phyloP scores from a whole-genome alignment of 2,329 filamentous ascomycete genomes.

The Penicillium hordei region DNA sequence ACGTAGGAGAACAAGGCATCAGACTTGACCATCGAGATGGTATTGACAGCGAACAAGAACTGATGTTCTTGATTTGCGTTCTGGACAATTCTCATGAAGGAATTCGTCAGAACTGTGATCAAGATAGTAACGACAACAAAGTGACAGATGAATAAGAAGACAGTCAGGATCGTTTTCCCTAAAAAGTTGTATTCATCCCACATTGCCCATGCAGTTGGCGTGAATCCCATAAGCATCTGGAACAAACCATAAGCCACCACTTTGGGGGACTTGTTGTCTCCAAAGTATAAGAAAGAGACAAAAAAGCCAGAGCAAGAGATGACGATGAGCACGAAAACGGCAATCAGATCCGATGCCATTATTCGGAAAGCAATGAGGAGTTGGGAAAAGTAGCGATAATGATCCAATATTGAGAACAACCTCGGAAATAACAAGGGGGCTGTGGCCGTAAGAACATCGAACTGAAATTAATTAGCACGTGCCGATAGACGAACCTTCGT shows the following conservation, averaged over 20 bases:
- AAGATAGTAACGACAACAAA: slow-evolving; percentile 92
- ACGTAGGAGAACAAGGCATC: slow-evolving; percentile 93
- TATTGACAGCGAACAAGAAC: slow-evolving; percentile 93
- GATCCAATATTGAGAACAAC: slow-evolving; percentile 88
- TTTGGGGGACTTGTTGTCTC: slow-evolving; percentile 66
- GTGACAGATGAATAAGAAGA: slow-evolving; percentile 92
- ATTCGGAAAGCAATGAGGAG: slow-evolving; percentile 89
- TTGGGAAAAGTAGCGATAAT: slow-evolving; percentile 95
- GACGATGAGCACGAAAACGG: slow-evolving; percentile 78
- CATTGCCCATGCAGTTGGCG: slow-evolving; percentile 86
- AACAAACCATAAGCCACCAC: slow-evolving; percentile 88
- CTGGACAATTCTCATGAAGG: slow-evolving; percentile 90
- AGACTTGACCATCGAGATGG: slow-evolving; percentile 98
- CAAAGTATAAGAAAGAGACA: slow-evolving; percentile 83
- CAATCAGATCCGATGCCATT: slow-evolving; percentile 87
- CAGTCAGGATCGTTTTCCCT: slow-evolving; percentile 70
- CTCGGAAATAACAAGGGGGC: slow-evolving; percentile 86
- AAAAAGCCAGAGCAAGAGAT: slow-evolving; percentile 94
- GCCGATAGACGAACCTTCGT: no score
- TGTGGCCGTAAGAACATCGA: slow-evolving; percentile 89
- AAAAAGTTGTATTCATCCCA: slow-evolving; percentile 81
- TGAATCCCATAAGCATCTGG: slow-evolving; percentile 94
- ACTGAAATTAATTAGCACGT: slow-evolving; percentile 38
- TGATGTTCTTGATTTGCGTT: slow-evolving; percentile 91
- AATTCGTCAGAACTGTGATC: slow-evolving; percentile 94